A percentile compares a stretch with the other conserved stretches of the same genome.
Conservation (phyloP, 148 eudicot species). For the Fagopyrum tataricum region DNA sequence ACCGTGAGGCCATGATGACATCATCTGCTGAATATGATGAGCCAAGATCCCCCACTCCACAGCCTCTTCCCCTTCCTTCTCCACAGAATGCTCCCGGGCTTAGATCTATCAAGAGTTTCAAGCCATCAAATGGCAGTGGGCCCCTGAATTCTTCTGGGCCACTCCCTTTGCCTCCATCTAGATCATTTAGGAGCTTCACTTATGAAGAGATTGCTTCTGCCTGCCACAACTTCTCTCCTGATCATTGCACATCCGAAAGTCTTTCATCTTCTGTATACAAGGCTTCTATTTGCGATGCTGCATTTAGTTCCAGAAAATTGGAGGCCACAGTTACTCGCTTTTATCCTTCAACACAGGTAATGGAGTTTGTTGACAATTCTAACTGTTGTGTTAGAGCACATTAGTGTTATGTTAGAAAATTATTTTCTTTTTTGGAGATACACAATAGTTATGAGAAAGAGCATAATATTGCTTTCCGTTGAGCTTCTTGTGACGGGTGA, state of each 20-base stretch:
- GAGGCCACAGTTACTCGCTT: conserved; percentile 82
- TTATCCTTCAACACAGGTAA: conserved; percentile 67
- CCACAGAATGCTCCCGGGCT: conserved; percentile 41
- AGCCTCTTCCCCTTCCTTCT: conserved; percentile 95
- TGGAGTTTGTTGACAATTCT: conserved; percentile 1
- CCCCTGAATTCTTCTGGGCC: conserved; percentile 69
- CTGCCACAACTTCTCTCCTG: conserved; percentile 79
- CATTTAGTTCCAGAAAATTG: conserved; percentile 37
- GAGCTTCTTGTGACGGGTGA: neutral
- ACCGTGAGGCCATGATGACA: conserved; percentile 41
- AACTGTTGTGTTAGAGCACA: neutral
- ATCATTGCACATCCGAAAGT: conserved; percentile 72
- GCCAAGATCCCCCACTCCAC: conserved; percentile 56
- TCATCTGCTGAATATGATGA: conserved; percentile 58
- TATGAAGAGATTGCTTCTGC: conserved; percentile 74
- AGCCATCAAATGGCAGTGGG: conserved; percentile 48
- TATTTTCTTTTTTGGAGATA: neutral
- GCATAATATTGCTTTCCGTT: neutral
- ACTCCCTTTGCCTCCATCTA: conserved; percentile 60
- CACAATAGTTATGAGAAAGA: neutral
- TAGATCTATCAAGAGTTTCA: conserved; percentile 58
- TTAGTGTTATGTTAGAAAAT: neutral
- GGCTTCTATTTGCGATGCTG: conserved; percentile 66
- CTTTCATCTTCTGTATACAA: conserved; percentile 62
- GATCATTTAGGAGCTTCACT: conserved; percentile 50